Base-by-base conservation (phyloP, 495 filamentous ascomycete genomes). In the Amniculicola lignicola region DNA sequence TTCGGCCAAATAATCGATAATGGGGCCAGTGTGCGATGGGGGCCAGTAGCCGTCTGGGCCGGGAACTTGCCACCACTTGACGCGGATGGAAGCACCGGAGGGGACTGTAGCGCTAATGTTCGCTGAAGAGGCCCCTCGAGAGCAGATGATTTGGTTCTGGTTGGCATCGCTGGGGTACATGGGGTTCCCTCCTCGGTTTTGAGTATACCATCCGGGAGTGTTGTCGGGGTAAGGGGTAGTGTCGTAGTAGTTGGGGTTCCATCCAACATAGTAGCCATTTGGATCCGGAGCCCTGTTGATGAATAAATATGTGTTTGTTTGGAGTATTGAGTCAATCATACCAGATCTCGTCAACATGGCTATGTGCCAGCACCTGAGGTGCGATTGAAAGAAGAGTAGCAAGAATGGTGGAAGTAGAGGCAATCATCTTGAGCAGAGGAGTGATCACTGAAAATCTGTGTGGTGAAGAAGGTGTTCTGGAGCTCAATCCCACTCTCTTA, bases 1-100 rank as follows among this genome's bases (percentile, higher is more conserved):
- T 55, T 81, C 78, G 45, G 88, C 88, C 0, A 93, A 69, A 69
- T 89, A 90, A 68, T 82, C 81, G 60, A 89, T 82, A 67, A 86
- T 83, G 9, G 86, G 86, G 5, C 88, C 85, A 57, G 82, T 75
- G 62, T 87, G 86, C 31, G 72, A 76, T 3, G 77, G 70, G 5
- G 86, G 87, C 85, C 85, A 89, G n/a, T n/a, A n/a, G n/a, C n/a
- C n/a, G n/a, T n/a, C n/a, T 39, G 48, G 48, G 2, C 25, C 23
- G 6, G 27, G 27, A 12, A 36, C 33, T 11, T 38, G 33, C 51
- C 51, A 54, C 54, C 0, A 57, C n/a, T 49, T 46, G 29, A 50
- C 31, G 1, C n/a, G 18, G 28, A 57, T 9, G 25, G 43, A 29
- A 10, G 19, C 18, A 7, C 54, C 54, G 10, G 54, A 19, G 31